Conservation (phyloP, 164 flowering plant genomes). For the Cinnamomum micranthum region DNA sequence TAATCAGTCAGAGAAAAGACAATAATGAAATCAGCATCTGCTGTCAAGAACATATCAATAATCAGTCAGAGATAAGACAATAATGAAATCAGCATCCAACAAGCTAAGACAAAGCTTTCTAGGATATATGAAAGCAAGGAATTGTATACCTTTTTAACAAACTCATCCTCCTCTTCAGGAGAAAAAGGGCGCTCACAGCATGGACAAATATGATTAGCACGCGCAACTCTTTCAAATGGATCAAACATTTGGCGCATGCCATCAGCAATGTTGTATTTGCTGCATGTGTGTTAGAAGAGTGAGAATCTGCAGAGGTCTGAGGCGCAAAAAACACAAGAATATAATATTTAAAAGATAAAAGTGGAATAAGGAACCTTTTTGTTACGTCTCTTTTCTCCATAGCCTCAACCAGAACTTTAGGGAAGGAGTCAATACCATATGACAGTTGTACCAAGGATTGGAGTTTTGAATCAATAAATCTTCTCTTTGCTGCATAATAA, state of each 20-base stretch:
- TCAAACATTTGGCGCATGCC: slow-evolving; percentile 95
- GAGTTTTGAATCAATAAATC: slow-evolving; percentile 64
- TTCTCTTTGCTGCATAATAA: slow-evolving; percentile 68
- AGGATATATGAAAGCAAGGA: neutral
- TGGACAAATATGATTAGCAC: slow-evolving; percentile 90
- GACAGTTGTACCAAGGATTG: slow-evolving; percentile 55
- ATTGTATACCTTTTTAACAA: slow-evolving; percentile 75
- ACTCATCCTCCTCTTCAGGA: slow-evolving; percentile 84
- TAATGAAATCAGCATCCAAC: neutral
- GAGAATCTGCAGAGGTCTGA: neutral
- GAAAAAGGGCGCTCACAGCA: slow-evolving; percentile 96
- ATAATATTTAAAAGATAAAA: neutral
- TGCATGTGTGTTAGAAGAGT: slow-evolving; percentile 29
- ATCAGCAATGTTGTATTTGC: slow-evolving; percentile 79
- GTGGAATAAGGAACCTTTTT: slow-evolving; percentile 54
- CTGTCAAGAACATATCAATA: slow-evolving; percentile 32
- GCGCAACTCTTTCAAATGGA: slow-evolving; percentile 91
- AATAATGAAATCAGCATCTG: slow-evolving; percentile 23
- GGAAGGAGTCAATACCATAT: slow-evolving; percentile 53
- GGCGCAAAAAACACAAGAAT: neutral
- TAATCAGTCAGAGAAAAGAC: slow-evolving; percentile 2
- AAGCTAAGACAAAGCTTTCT: neutral
- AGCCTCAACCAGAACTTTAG: slow-evolving; percentile 49
- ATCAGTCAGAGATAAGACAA: slow-evolving; percentile 4
- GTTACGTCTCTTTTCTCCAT: slow-evolving; percentile 73